A percentile compares a stretch with the other conserved stretches of the same genome.
phyloP scores from a whole-genome alignment of 257 asterid genomes.

The Solanum appendiculatum region DNA sequence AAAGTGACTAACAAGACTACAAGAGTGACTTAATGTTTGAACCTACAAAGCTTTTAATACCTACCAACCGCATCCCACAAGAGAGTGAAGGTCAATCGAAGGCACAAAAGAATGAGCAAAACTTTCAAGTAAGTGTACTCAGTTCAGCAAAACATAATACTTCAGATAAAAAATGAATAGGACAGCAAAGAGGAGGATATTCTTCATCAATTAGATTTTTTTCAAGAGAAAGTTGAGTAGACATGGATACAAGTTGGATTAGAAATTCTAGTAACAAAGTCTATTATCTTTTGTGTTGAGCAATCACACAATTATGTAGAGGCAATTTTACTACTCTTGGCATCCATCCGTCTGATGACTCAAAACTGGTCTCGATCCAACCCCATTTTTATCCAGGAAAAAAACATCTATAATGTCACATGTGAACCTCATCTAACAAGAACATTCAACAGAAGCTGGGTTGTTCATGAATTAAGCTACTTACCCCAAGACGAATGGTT shows the following conservation, averaged over 20 bases:
- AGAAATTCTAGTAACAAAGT: not conserved
- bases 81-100: not conserved
- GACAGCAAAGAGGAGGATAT: not conserved
- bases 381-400: not conserved
- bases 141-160: not conserved
- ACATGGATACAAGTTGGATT: not conserved
- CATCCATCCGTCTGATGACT: not conserved
- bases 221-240: not conserved
- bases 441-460: not conserved
- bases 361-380: not conserved
- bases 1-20: not conserved
- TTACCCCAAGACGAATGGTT: constrained; percentile 84
- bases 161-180: not conserved
- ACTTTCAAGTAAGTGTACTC: not conserved
- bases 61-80: not conserved
- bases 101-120: not conserved
- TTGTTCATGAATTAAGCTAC: constrained; percentile 12
- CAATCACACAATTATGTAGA: not conserved
- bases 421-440: not conserved
- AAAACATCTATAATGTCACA: not conserved
- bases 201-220: not conserved
- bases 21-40: not conserved
- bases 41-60: not conserved
- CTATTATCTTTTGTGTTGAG: not conserved
- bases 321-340: not conserved